Conservation (phyloP, 805 yeast species). For the Yarrowia sp. region DNA sequence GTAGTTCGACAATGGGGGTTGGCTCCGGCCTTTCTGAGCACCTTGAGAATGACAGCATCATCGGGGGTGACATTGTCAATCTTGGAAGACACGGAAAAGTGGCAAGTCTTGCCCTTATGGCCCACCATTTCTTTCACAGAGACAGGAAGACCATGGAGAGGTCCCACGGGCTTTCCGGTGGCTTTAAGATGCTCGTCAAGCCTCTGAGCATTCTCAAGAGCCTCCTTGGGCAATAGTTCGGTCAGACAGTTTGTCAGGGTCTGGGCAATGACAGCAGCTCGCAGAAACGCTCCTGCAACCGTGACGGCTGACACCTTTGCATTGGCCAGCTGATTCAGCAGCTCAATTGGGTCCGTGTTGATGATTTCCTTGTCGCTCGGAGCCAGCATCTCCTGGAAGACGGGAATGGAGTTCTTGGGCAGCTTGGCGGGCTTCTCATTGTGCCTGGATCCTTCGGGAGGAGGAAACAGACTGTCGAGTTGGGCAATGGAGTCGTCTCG, state of each 20-base stretch:
- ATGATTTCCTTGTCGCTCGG: background rate
- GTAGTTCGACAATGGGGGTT: background rate
- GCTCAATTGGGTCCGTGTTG: constrained; percentile 3
- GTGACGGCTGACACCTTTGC: background rate
- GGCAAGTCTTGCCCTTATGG: background rate
- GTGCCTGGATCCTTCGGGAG: background rate
- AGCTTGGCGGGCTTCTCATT: background rate
- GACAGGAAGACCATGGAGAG: background rate
- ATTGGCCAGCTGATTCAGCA: background rate
- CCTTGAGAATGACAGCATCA: background rate
- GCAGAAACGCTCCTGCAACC: background rate
- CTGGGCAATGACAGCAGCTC: constrained; percentile 9
- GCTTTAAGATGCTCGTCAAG: constrained; percentile 1
- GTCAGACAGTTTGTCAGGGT: constrained; percentile 7
- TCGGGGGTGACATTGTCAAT: background rate
- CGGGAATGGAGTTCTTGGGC: constrained; percentile 2
- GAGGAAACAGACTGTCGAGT: constrained; percentile 1
- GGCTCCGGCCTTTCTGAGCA: background rate
- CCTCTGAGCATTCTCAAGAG: background rate
- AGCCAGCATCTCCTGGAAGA: background rate
- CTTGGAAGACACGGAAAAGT: constrained; percentile 8
- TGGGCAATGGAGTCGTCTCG: background rate
- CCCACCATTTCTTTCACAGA: constrained; percentile 14
- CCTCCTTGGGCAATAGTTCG: background rate
- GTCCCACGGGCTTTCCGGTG: background rate